phyloP scores from a whole-genome alignment of 306 rosid genomes.

The Cicer judaicum region DNA sequence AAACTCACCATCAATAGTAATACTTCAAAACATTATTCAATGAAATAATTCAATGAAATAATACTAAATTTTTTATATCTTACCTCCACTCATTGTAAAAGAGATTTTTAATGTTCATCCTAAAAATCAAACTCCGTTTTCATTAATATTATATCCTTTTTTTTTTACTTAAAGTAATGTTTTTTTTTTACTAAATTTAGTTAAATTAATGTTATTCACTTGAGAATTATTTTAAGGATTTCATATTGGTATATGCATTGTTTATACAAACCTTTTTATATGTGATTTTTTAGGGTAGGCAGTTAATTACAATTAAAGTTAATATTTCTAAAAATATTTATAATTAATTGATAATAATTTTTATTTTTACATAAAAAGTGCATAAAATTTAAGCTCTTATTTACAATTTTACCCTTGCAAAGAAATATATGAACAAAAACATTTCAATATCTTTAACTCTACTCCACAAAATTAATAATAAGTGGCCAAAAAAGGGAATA shows the following conservation, averaged over 20 bases:
- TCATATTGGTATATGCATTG: not conserved
- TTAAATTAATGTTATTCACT: not conserved
- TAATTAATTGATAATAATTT: not conserved
- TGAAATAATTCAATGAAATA: too few species aligned
- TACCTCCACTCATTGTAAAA: too few species aligned
- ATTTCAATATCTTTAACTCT: slow-evolving; percentile 40
- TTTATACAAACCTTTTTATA: not conserved
- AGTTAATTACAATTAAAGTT: not conserved
- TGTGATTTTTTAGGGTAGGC: too few species aligned
- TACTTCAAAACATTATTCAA: too few species aligned
- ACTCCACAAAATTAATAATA: slow-evolving; percentile 48
- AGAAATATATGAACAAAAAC: not conserved
- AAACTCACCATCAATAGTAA: too few species aligned
- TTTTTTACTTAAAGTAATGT: too few species aligned
- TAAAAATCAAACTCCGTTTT: not conserved
- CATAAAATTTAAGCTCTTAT: not conserved
- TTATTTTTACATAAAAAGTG: not conserved
- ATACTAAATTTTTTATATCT: too few species aligned
- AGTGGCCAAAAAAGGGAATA: slow-evolving; percentile 15
- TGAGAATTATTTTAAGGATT: not conserved
- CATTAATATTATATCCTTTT: not conserved
- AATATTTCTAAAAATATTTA: not conserved
- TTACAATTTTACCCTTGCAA: not conserved
- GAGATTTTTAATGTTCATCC: too few species aligned
- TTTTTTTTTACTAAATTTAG: too few species aligned